These are phyloP conservation scores for Schrenkiella parvula DNA, from an alignment of 345 rosid genomes.

Conservation along the genomic window DNA sequence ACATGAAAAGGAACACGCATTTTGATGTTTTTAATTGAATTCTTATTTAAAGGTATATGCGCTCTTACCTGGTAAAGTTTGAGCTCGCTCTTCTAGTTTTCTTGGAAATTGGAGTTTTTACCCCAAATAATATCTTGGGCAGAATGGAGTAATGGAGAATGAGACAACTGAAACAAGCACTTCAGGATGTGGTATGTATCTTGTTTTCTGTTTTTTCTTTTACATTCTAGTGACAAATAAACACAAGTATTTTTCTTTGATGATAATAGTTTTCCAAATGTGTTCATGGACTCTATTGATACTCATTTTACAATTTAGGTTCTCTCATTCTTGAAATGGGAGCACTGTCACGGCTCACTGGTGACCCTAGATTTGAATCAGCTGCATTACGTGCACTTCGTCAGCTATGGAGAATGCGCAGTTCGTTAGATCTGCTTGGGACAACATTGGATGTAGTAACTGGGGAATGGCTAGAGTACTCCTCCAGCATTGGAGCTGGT, in stretches of 20 bases:
- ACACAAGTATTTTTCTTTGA: not conserved
- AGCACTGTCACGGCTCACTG: slow-evolving; percentile 84
- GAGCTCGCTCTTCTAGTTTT: slow-evolving; percentile 35
- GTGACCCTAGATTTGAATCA: slow-evolving; percentile 79
- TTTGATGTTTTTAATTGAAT: not conserved
- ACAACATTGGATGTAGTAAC: slow-evolving; percentile 75
- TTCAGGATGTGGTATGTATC: slow-evolving; percentile 85
- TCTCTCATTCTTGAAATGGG: slow-evolving; percentile 98
- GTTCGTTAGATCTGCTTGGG: slow-evolving; percentile 82
- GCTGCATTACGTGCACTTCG: slow-evolving; percentile 89
- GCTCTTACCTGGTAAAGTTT: slow-evolving; percentile 5
- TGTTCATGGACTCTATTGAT: slow-evolving; percentile 7
- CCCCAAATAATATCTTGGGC: slow-evolving; percentile 50
- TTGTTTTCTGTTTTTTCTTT: slow-evolving; percentile 20
- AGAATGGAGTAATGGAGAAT: slow-evolving; percentile 80
- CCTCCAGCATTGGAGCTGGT: slow-evolving; percentile 98
- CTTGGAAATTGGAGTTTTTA: slow-evolving; percentile 48
- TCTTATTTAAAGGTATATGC: not conserved
- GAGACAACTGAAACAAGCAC: slow-evolving; percentile 98
- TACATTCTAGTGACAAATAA: slow-evolving; percentile 11
- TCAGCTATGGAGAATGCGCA: slow-evolving; percentile 94
- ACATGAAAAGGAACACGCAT: not conserved
- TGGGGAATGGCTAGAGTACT: slow-evolving; percentile 88
- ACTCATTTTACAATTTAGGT: slow-evolving; percentile 43
- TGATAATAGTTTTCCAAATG: not conserved